phyloP scores from a whole-genome alignment of 306 rosid genomes.

The Quercus aquifolioides region DNA sequence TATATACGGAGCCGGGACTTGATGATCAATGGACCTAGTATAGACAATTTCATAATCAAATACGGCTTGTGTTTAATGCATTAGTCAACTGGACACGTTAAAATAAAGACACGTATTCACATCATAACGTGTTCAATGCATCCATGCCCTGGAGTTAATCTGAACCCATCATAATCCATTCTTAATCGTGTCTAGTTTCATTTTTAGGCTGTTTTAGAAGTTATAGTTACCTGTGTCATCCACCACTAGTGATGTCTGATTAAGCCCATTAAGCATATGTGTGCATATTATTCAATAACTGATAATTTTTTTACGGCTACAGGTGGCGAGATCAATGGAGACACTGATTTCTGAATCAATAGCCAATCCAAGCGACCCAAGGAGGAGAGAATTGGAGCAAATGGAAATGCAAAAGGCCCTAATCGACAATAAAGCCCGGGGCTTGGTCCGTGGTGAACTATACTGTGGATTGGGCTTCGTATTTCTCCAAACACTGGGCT shows the following conservation, averaged over 20 bases:
- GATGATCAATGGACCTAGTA: too few species aligned
- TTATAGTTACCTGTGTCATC: too few species aligned
- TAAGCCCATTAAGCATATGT: neutral
- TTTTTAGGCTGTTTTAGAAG: too few species aligned
- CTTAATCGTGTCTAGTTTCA: too few species aligned
- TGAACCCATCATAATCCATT: too few species aligned
- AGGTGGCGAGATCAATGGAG: constrained; percentile 74
- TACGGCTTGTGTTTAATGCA: too few species aligned
- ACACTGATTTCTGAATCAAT: constrained; percentile 42
- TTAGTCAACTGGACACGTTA: too few species aligned
- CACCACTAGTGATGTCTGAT: neutral
- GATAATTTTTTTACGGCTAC: neutral
- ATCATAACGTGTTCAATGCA: too few species aligned
- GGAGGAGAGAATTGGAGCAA: constrained; percentile 38
- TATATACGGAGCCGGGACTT: too few species aligned
- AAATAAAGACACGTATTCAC: accelerated
- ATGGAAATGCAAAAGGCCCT: constrained; percentile 52
- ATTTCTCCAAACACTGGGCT: constrained; percentile 48
- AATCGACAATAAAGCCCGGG: constrained; percentile 58
- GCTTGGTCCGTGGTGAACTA: constrained; percentile 51
- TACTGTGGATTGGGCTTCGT: constrained; percentile 61
- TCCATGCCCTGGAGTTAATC: accelerated
- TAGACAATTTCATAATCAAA: too few species aligned
- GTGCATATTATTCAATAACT: neutral
- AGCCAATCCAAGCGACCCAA: constrained; percentile 53